These are phyloP conservation scores for Aureobasidium sp. DNA, from an alignment of 2,329 filamentous ascomycete species.

Conservation along the genomic window DNA sequence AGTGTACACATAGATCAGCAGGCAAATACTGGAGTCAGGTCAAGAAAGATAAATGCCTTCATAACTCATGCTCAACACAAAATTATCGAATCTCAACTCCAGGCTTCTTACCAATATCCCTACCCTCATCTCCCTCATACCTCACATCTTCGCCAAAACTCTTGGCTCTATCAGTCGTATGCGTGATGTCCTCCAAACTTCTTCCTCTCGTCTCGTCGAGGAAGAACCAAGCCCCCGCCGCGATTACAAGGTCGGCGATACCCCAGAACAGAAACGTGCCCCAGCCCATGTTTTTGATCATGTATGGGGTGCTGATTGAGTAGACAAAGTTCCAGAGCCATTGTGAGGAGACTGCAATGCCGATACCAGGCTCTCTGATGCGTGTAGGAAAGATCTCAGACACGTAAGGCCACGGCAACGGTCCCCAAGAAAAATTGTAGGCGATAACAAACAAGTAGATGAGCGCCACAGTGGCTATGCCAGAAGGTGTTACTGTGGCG, in stretches of 20 bases:
- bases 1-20: no score
- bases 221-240: constrained; percentile 32
- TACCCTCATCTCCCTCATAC: background rate
- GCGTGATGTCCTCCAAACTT: constrained; percentile 30
- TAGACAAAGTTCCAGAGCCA: constrained; percentile 43
- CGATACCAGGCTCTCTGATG: constrained; percentile 45
- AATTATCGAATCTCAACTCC: background rate
- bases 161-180: constrained; percentile 4
- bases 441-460: constrained; percentile 51
- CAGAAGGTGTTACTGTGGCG: constrained; percentile 29
- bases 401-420: constrained; percentile 42
- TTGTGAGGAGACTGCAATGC: constrained; percentile 44
- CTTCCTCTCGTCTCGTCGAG: constrained; percentile 33
- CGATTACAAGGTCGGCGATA: constrained; percentile 39
- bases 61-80: background rate
- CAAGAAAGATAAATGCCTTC: no score
- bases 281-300: constrained; percentile 43
- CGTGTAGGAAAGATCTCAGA: constrained; percentile 47
- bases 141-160: background rate
- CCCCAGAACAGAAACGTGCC: constrained; percentile 44
- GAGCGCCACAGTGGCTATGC: constrained; percentile 46
- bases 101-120: background rate
- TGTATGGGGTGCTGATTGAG: constrained; percentile 43
- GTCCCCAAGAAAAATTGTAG: constrained; percentile 48
- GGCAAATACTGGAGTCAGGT: no score